Evolutionary conservation across 2,329 filamentous ascomycete genomes (phyloP).

Genomic region (Phyllosticta citriasiana): DNA sequence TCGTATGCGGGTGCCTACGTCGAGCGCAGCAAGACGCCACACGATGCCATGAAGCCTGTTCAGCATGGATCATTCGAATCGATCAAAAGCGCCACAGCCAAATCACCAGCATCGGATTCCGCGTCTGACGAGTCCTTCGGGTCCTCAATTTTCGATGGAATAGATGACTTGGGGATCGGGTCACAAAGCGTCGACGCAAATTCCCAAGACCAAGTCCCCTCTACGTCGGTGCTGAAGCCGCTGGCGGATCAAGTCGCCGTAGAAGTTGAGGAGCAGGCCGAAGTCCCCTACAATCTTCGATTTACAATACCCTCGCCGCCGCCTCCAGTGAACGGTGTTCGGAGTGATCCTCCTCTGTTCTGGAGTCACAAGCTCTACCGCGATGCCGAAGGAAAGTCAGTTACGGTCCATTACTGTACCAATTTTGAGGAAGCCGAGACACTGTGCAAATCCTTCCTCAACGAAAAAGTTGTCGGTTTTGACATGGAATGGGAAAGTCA

Average conservation of each 20-base stretch:
- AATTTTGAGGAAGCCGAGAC: slow-evolving; percentile 57
- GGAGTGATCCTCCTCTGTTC: slow-evolving; percentile 25
- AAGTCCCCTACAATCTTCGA: not conserved
- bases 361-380: slow-evolving; percentile 64
- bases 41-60: not conserved
- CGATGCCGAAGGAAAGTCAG: slow-evolving; percentile 39
- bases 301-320: not conserved
- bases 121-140: not conserved
- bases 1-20: not conserved
- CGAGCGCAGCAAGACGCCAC: not conserved
- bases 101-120: not conserved
- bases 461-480: slow-evolving; percentile 68
- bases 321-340: not conserved
- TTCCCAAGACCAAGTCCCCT: not conserved
- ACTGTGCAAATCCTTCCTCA: slow-evolving; percentile 54
- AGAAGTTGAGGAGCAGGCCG: not conserved
- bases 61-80: not conserved
- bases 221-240: not conserved
- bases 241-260: not conserved
- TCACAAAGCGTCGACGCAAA: not conserved
- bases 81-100: not conserved
- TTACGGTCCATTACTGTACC: slow-evolving; percentile 70
- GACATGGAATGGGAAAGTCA: slow-evolving; percentile 72
- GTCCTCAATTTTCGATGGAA: not conserved
- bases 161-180: not conserved